A percentile compares a stretch with the other conserved stretches of the same genome.
Conservation (phyloP, 192 early-diverging fungal genomes). For the Backusella luteola region DNA sequence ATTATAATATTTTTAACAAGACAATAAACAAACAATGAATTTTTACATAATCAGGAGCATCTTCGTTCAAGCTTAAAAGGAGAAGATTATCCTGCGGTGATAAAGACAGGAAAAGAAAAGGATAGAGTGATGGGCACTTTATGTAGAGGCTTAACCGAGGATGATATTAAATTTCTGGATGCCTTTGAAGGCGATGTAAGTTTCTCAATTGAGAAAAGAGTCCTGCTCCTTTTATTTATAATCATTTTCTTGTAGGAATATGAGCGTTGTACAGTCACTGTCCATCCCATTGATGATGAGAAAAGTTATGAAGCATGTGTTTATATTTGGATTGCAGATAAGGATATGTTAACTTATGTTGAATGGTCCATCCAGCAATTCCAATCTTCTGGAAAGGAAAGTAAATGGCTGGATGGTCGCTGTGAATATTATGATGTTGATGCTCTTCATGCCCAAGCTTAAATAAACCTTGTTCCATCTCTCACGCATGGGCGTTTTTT, state of each 20-base stretch:
- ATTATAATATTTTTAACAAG: not conserved
- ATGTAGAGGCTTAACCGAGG: not conserved
- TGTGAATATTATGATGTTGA: slow-evolving; percentile 14
- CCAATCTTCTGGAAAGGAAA: not conserved
- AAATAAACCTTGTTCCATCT: not conserved
- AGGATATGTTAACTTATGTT: not conserved
- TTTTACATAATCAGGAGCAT: not conserved
- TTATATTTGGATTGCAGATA: slow-evolving; percentile 5
- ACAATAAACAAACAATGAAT: not conserved
- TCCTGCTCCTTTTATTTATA: not conserved
- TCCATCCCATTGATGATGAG: not conserved
- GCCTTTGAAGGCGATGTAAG: slow-evolving; percentile 12
- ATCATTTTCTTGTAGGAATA: not conserved
- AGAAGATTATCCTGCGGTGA: slow-evolving; percentile 10
- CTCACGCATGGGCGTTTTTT: not conserved
- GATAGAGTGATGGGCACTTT: not conserved
- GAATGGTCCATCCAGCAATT: slow-evolving; percentile 8
- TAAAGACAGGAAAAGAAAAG: too few species aligned
- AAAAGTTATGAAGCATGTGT: not conserved
- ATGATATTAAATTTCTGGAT: slow-evolving; percentile 2
- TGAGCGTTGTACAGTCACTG: not conserved
- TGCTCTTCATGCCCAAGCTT: not conserved
- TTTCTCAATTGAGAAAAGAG: not conserved
- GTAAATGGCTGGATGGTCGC: not conserved
- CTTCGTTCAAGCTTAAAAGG: slow-evolving; percentile 8